Base-by-base conservation (phyloP, 352 stramenopile species). In the Phytophthora colocasiae region DNA sequence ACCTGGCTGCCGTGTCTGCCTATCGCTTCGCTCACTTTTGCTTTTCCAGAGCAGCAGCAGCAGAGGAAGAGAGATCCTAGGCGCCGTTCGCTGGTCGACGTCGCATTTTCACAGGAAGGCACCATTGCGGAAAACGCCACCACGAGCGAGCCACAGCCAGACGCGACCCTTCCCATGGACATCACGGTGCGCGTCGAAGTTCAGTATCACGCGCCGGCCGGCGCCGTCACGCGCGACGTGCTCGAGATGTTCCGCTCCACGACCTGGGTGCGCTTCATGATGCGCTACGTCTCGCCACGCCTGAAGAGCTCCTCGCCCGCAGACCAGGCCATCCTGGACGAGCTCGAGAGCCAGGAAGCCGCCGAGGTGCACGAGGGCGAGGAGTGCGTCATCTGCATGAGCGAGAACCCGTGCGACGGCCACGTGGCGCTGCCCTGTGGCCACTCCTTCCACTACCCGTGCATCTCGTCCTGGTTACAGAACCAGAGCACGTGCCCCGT, bases 371-470 rank as follows among this genome's bases (percentile, higher is more conserved):
- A 57, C 39, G 56, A 77, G 22, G 71, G 81, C 26, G 68, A 79
- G 44, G 76, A 90, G 34, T 98, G 92, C 69, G 83, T 88, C 15
- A 96, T 98, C 65, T 99, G 95, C 79, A 83, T 98, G 41, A 91
- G 91, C 65, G 78, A 81, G 62, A 63, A 80, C 87, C 73, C 77
- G 96, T 69, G 69, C 43, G 43, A 75, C 40, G 61, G 69, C 52
- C 55, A 73, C 66, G 52, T 92, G 36, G 70, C 74, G n/a, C 75
- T 98, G 26, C 91, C 93, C 6, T 99, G 96, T 62, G 75, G 80
- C 36, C 96, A 99, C 77, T 71, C 85, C 10, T 98, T 98, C 76
- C 95, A 99, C 75, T 81, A 88, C 48, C 82, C 89, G 43, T 99
- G 96, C 73, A 86, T 99, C 54, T 73, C 88, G 49, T 90, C 85